Evolutionary conservation across 331 rosid species (phyloP), one percentile per base, ranked within the genome.

Genomic region (Phaseolus coccineus): DNA sequence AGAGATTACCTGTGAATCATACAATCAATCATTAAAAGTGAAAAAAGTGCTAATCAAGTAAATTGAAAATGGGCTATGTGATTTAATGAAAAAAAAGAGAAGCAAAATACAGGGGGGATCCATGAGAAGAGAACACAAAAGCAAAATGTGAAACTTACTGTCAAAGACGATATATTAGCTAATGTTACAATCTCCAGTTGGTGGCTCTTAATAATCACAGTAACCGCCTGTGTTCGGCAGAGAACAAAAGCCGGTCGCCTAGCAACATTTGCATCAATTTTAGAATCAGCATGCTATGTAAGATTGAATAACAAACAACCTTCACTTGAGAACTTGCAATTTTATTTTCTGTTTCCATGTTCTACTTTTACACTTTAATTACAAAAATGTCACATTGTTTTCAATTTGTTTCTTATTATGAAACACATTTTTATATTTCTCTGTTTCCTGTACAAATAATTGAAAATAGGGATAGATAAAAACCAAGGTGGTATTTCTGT

Each of bases 91-190:
- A 27, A 57, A 58, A 58, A 8, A 53, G 28, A 2, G 27, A 48
- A 72, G 79, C 55, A 33, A 77, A 44, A 37, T 24, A 22, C 28
- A 68, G 66, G 8, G 35, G 63, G 48, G 25, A 56, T 74, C 35
- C 53, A 53, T 44, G 51, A 51, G 59, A 70, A 28, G 55, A 77
- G 15, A 70, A 68, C 44, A 80, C 44, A 69, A 47, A 2, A 77
- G 66, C 56, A 42, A 81, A 19, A 27, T 69, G 33, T 51, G 5
- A 7, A 10, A 84, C 88, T 77, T 86, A 95, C 98, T 0, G 82
- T 85, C 84, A 94, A 73, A 70, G 97, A 88, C 25, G 97, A 91
- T 70, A 94, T 67, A 90, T 88, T 94, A 59, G 98, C 98, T 13
- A 94, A 90, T 64, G 97, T 87, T 69, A 82, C 72, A 81, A 94